Base-by-base conservation (phyloP, 768 basidiomycete genomes). In the Amanita fuliginea region DNA sequence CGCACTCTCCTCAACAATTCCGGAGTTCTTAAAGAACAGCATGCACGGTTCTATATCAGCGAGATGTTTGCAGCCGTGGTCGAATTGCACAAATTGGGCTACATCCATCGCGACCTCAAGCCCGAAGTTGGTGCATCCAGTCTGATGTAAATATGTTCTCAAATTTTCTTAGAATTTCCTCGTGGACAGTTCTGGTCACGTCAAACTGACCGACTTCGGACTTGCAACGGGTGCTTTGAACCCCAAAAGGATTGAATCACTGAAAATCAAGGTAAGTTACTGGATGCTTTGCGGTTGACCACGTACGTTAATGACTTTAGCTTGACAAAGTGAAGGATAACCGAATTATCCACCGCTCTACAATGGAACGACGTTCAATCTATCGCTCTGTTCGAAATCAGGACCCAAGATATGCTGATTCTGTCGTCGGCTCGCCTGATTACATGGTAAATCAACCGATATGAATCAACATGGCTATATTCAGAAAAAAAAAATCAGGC, bases 121-220 rank as follows among this genome's bases (percentile, higher is more conserved):
- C 95, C 95, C 2, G 95, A 98, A 79, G 93, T 93, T 51, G 1
- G 42, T 30, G 26, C 33, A 10, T 7, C 8, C 33, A 9, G 24
- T 16, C 14, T 28, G 36, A 16, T 14, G 11, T 26, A 2, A n/a
- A 34, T 18, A 9, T 5, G 21, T 32, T 39, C 47, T 51, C 13
- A 46, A 8, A 10, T 33, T 50, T 24, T 4, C 21, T 6, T 24
- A 94, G 94, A 99, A 98, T 65, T 99, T 99, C 72, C 73, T 99
- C 47, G 88, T 99, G 34, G 96, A 98, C 60, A 77, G 87, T 9
- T 83, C 86, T 6, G 96, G 96, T 2, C 96, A 99, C 60, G 95
- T 99, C 62, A 99, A 98, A 63, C 69, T 96, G 36, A 94, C 96
- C 4, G 96, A 99, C 65, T 99, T 99, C 63, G 96, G 96, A 24